Evolutionary conservation across 257 asterid genomes (phyloP).

Genomic region (Penstemon barbatus): DNA sequence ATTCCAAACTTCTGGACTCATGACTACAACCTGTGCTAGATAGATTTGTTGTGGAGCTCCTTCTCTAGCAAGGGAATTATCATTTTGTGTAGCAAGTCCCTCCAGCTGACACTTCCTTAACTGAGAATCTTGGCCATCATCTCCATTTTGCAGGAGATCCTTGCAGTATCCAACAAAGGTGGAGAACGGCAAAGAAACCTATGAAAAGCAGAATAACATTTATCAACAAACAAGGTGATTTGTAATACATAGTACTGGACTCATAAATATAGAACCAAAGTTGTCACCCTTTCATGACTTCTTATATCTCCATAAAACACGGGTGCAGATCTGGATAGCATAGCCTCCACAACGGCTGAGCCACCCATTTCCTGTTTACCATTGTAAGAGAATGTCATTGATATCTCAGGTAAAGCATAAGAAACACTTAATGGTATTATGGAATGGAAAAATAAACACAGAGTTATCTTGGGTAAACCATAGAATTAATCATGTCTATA

Average conservation of each 20-base stretch:
- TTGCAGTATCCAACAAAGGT: slow-evolving; percentile 82
- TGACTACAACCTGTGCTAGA: slow-evolving; percentile 79
- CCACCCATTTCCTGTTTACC: slow-evolving; percentile 64
- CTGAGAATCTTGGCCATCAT: slow-evolving; percentile 36
- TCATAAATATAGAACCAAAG: slow-evolving; percentile 10
- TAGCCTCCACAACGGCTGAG: slow-evolving; percentile 71
- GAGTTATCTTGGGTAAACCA: slow-evolving; percentile 20
- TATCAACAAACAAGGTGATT: slow-evolving; percentile 10
- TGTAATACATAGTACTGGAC: slow-evolving; percentile 10
- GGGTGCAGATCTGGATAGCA: slow-evolving; percentile 85
- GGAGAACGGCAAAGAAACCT: slow-evolving; percentile 80
- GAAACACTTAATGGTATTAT: slow-evolving; percentile 40
- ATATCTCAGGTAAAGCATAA: slow-evolving; percentile 21
- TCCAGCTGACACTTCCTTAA: slow-evolving; percentile 34
- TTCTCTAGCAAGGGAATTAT: slow-evolving; percentile 35
- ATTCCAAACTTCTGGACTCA: slow-evolving; percentile 2
- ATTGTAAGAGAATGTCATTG: slow-evolving; percentile 18
- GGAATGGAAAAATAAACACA: slow-evolving; percentile 6
- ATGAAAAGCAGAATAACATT: slow-evolving; percentile 19
- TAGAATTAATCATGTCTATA: slow-evolving; percentile 11
- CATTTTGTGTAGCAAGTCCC: slow-evolving; percentile 36
- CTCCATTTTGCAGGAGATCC: slow-evolving; percentile 41
- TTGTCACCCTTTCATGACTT: slow-evolving; percentile 84
- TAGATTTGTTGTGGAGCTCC: slow-evolving; percentile 73
- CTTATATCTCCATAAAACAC: slow-evolving; percentile 90